Conservation (phyloP, 805 yeast species). For the Pichia scutulata region DNA sequence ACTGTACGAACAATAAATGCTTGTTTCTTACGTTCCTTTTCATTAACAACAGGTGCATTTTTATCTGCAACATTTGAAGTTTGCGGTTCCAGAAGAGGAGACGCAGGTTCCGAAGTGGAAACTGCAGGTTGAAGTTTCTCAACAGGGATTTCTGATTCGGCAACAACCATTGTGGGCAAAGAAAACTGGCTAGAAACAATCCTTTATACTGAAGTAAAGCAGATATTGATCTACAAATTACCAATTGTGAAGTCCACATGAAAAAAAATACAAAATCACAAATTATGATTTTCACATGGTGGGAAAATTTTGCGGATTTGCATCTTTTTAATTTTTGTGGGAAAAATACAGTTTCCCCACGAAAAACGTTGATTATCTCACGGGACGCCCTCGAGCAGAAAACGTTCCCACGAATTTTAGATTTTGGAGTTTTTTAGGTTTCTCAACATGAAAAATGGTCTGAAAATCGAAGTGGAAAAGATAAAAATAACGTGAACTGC, state of each 20-base stretch:
- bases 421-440: no score
- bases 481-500: neutral
- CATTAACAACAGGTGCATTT: slow-evolving; percentile 26
- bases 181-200: no score
- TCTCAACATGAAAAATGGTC: neutral
- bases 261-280: no score
- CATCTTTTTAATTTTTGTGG: neutral
- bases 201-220: no score
- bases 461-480: no score
- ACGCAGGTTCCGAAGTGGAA: neutral
- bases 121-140: neutral
- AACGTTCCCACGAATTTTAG: neutral
- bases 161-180: neutral
- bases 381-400: neutral
- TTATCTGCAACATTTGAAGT: neutral
- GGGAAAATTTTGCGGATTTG: no score
- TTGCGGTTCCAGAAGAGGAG: neutral
- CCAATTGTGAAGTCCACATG: no score
- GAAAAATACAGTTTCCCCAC: neutral
- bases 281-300: neutral
- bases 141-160: neutral
- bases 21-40: slow-evolving; percentile 62
- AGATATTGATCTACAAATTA: no score
- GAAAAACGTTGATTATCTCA: neutral
- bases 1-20: slow-evolving; percentile 80